Evolutionary conservation across 352 stramenopile species (phyloP).

Genomic region (Lagenidium giganteum): DNA sequence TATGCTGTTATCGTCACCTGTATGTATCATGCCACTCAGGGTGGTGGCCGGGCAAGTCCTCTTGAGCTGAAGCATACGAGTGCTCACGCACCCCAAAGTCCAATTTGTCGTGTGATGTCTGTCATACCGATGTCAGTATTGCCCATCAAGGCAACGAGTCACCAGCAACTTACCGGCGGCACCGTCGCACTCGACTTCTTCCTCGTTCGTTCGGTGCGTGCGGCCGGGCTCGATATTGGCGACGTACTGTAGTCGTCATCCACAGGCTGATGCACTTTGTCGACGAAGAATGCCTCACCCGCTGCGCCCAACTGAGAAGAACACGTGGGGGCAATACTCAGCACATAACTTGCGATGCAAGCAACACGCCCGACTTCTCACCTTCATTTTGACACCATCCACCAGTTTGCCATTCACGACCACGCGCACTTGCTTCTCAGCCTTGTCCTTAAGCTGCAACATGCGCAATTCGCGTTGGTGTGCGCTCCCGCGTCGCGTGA

Average conservation of each 20-base stretch:
- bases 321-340: background rate
- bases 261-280: slow-evolving; percentile 46
- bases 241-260: slow-evolving; percentile 66
- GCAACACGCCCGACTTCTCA: slow-evolving; percentile 19
- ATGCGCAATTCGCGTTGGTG: background rate
- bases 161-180: too few relatives aligned
- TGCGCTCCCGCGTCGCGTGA: background rate
- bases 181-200: too few relatives aligned
- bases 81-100: too few relatives aligned
- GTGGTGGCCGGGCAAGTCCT: too few relatives aligned
- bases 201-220: too few relatives aligned
- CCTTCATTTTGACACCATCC: slow-evolving; percentile 67
- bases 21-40: slow-evolving; percentile 16
- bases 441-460: slow-evolving; percentile 23
- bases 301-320: slow-evolving; percentile 37
- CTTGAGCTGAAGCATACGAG: too few relatives aligned
- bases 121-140: too few relatives aligned
- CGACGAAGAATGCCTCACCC: slow-evolving; percentile 78
- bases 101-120: too few relatives aligned
- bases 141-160: too few relatives aligned
- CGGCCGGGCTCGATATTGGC: slow-evolving; percentile 38
- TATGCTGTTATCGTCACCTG: too few relatives aligned
- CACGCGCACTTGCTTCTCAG: slow-evolving; percentile 44
- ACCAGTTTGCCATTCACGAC: slow-evolving; percentile 58
- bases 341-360: background rate